Conservation (phyloP, 2,329 filamentous ascomycete genomes). For the Fusarium equiseti region DNA sequence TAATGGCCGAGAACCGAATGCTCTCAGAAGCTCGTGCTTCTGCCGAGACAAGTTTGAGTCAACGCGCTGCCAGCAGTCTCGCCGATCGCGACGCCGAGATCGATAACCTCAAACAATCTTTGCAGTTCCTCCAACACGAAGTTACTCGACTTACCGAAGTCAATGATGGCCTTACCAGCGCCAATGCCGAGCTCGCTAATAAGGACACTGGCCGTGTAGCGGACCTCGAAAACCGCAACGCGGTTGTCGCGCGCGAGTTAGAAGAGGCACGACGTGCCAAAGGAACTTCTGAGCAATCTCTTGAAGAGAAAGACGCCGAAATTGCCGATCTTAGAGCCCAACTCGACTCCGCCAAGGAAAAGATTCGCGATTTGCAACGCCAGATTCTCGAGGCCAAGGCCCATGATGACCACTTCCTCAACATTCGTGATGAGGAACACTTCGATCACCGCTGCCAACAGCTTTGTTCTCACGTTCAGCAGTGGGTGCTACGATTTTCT, state of each 20-base stretch:
- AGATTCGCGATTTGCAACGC: constrained; percentile 65
- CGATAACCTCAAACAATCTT: constrained; percentile 79
- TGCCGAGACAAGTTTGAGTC: constrained; percentile 74
- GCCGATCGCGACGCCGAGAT: constrained; percentile 90
- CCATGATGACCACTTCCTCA: constrained; percentile 79
- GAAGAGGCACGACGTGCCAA: constrained; percentile 75
- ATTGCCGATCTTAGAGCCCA: constrained; percentile 82
- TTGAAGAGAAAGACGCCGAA: constrained; percentile 87
- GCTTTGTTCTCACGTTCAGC: constrained; percentile 94
- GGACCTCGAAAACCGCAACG: constrained; percentile 75
- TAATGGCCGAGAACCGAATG: constrained; percentile 85
- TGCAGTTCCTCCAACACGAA: constrained; percentile 85
- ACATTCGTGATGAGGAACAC: constrained; percentile 89
- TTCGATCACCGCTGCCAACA: constrained; percentile 95
- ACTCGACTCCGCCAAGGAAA: constrained; percentile 76
- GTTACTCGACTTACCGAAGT: constrained; percentile 83
- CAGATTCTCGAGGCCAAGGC: constrained; percentile 70
- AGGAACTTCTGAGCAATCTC: constrained; percentile 69
- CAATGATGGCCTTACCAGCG: constrained; percentile 82
- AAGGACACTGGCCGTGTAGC: constrained; percentile 80
- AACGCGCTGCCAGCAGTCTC: constrained; percentile 76
- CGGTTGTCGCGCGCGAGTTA: constrained; percentile 75
- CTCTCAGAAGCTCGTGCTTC: constrained; percentile 79
- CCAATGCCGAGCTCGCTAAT: constrained; percentile 80
- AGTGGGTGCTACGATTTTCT: constrained; percentile 98